These are phyloP conservation scores for Mycena olivaceomarginata DNA, from an alignment of 768 basidiomycete species.

Conservation along the genomic window DNA sequence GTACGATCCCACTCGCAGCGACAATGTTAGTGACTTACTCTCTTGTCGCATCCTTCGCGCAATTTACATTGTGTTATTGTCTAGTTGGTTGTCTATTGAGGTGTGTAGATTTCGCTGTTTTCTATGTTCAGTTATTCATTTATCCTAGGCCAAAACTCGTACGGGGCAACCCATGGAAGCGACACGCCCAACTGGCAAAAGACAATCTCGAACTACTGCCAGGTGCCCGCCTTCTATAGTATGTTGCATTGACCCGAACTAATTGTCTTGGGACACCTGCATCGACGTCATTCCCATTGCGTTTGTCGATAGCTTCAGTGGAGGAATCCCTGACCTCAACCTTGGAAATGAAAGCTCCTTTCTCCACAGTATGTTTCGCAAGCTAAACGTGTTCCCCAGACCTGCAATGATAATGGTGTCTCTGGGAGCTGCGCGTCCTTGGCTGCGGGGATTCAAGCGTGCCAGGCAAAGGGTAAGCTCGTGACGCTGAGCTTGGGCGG, in stretches of 20 bases:
- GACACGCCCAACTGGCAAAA: too few relatives aligned
- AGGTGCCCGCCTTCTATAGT: neutral
- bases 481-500: too few relatives aligned
- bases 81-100: slow-evolving; percentile 9
- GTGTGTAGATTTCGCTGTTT: neutral
- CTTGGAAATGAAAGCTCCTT: slow-evolving; percentile 4
- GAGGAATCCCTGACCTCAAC: neutral
- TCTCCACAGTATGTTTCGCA: neutral
- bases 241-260: neutral
- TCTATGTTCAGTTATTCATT: neutral
- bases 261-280: neutral
- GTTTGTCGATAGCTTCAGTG: slow-evolving; percentile 5
- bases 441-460: neutral
- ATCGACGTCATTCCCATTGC: slow-evolving; percentile 3
- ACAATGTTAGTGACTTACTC: neutral
- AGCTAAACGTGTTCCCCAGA: neutral
- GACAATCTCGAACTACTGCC: too few relatives aligned
- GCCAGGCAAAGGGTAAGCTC: too few relatives aligned
- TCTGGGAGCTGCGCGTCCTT: neutral
- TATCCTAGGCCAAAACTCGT: slow-evolving; percentile 2
- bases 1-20: neutral
- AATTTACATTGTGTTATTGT: neutral
- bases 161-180: too few relatives aligned
- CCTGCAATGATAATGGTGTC: neutral
- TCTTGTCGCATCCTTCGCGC: slow-evolving; percentile 3